phyloP scores from a whole-genome alignment of 164 flowering plant genomes.

The Sextonia rubra region DNA sequence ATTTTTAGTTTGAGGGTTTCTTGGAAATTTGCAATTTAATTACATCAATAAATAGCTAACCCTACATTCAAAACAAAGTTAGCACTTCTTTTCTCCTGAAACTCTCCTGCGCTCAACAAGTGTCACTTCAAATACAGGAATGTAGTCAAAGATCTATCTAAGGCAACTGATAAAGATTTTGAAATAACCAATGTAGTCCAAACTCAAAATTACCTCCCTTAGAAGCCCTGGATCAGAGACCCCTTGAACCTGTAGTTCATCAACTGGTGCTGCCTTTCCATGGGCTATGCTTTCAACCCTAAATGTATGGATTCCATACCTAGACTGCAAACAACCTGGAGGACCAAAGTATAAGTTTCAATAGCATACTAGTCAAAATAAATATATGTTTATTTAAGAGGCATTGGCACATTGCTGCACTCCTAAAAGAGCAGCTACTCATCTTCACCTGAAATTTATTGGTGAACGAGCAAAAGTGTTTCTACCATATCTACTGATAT shows the following conservation, averaged over 20 bases:
- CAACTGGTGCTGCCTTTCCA: slow-evolving; percentile 79
- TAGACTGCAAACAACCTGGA: slow-evolving; percentile 77
- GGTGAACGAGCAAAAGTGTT: not conserved
- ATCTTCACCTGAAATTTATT: not conserved
- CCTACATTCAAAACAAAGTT: too few relatives aligned
- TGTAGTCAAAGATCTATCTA: too few relatives aligned
- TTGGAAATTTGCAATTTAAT: too few relatives aligned
- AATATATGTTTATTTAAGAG: not conserved
- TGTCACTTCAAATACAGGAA: too few relatives aligned
- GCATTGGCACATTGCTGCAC: not conserved
- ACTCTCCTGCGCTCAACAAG: too few relatives aligned
- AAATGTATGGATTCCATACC: slow-evolving; percentile 63
- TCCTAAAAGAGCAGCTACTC: slow-evolving; percentile 1
- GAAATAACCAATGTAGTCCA: not conserved
- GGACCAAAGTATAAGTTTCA: not conserved
- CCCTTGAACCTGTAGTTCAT: slow-evolving; percentile 83
- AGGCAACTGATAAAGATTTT: not conserved
- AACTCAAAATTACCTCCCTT: slow-evolving; percentile 51
- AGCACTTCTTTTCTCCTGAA: too few relatives aligned
- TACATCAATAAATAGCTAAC: too few relatives aligned
- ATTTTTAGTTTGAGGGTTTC: too few relatives aligned
- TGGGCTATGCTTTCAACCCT: slow-evolving; percentile 64
- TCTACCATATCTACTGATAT: not conserved
- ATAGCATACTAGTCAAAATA: not conserved
- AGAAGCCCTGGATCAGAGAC: slow-evolving; percentile 53